Evolutionary conservation across 1,284 basidiomycete species (phyloP).

Genomic region (Anthracocystis panici-leucophaei): DNA sequence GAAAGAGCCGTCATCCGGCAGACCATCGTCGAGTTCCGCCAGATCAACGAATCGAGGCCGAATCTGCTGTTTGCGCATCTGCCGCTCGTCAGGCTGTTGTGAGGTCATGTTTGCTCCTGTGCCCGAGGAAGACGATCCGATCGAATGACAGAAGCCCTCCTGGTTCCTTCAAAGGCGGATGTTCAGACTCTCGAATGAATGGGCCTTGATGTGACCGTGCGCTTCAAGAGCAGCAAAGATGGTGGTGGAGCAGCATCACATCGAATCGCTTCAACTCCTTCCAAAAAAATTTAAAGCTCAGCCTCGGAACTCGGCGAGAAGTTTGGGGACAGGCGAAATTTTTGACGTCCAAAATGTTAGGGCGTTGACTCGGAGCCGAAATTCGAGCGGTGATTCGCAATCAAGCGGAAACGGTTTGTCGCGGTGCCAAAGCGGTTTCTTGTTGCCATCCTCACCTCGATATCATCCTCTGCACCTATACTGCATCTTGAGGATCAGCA

Average conservation of each 20-base stretch:
- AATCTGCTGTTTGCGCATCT: slow-evolving; percentile 53
- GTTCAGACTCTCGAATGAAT: background rate
- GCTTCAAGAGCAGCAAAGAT: background rate
- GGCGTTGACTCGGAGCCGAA: slow-evolving; percentile 27
- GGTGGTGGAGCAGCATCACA: background rate
- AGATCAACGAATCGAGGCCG: slow-evolving; percentile 57
- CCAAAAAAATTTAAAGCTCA: slow-evolving; percentile 22
- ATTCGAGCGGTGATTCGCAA: slow-evolving; percentile 13
- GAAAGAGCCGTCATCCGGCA: slow-evolving; percentile 6
- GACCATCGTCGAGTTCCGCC: slow-evolving; percentile 49
- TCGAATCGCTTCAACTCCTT: background rate
- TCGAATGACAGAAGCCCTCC: background rate
- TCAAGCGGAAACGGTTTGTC: slow-evolving; percentile 24
- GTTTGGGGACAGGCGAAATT: slow-evolving; percentile 11
- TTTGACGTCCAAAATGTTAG: slow-evolving; percentile 16
- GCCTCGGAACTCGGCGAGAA: slow-evolving; percentile 31
- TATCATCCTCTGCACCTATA: background rate
- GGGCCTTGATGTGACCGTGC: background rate
- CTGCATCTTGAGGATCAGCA: background rate
- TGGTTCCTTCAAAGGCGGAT: background rate
- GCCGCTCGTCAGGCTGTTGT: slow-evolving; percentile 25
- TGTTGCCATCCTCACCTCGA: background rate
- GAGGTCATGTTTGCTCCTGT: slow-evolving; percentile 18
- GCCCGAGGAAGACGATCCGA: too few species aligned
- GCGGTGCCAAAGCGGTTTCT: slow-evolving; percentile 11